Evolutionary conservation across 208 protist species (phyloP), one percentile per base, ranked within the genome.

Genomic region (Acanthamoeba triangularis): DNA sequence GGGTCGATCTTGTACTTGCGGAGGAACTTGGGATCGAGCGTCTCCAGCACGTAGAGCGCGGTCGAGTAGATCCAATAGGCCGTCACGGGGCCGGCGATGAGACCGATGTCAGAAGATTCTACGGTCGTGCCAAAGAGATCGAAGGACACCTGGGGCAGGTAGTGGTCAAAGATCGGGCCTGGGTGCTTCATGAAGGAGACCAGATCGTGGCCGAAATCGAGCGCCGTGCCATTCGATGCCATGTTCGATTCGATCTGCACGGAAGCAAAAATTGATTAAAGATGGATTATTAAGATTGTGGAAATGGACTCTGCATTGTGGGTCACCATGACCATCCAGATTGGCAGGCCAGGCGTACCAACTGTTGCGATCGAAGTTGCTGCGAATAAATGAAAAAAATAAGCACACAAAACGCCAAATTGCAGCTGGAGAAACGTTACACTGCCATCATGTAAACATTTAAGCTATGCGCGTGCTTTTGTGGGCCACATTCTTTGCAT

Each of bases 41-140:
- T 47, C 74, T 82, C 74, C 74, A 82, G 33, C 74, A 82, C 74
- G 74, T 54, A 82, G 74, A 82, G 74, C 0, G 41, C 37, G 14
- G 74, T 82, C 28, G 74, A 41, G 18, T 82, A 82, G 37, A 52
- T 82, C 74, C 74, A 82, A 18, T 82, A 82, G 35, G 74, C 74
- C 37, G 41, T 25, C 13, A 82, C 74, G 6, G 74, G 41, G 37
- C 74, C 74, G 14, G 41, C 37, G 23, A 82, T 41, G 35, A 82
- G 41, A 13, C 74, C 74, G 20, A 82, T 41, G 11, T 82, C 74
- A 16, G 74, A 7, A 35, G 74, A 82, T 52, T 82, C 74, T 8
- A 82, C 74, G 8, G 18, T 25, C 74, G 41, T 52, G 74, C 74
- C 74, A 14, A 54, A 82, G 28, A 82, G 30, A n/a, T 82, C 74